phyloP scores from a whole-genome alignment of 148 eudicot species.

The Fagopyrum homotropicum region DNA sequence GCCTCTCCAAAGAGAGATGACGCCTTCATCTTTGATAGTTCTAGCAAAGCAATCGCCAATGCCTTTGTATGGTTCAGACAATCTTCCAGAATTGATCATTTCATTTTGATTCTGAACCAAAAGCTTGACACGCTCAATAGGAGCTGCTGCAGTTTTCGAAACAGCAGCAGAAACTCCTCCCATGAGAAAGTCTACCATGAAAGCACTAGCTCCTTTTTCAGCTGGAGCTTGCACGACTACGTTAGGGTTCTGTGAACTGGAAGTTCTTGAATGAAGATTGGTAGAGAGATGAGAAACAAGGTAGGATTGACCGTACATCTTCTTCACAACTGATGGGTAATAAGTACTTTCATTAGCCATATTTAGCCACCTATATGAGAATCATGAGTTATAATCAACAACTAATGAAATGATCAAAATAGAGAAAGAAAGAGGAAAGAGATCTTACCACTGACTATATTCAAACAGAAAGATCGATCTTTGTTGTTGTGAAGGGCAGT shows the following conservation, averaged over 20 bases:
- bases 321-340: constrained; percentile 25
- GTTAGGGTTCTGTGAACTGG: constrained; percentile 26
- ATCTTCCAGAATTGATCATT: constrained; percentile 60
- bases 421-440: background rate
- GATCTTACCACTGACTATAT: background rate
- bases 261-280: constrained; percentile 21
- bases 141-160: constrained; percentile 74
- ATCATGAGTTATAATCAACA: no score
- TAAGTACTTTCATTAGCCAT: constrained; percentile 29
- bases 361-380: background rate
- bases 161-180: constrained; percentile 73
- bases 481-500: background rate
- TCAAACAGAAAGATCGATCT: background rate
- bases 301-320: constrained; percentile 31
- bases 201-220: constrained; percentile 29
- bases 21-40: constrained; percentile 73
- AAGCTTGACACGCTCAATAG: constrained; percentile 72
- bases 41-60: constrained; percentile 61
- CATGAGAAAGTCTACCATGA: constrained; percentile 56
- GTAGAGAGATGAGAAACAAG: constrained; percentile 25
- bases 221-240: constrained; percentile 40
- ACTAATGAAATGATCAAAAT: no score
- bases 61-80: constrained; percentile 68
- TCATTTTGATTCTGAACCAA: constrained; percentile 76
- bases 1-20: constrained; percentile 67